Evolutionary conservation across 805 yeast genomes (phyloP).

Genomic region (Cyberlindnera xylosilytica): DNA sequence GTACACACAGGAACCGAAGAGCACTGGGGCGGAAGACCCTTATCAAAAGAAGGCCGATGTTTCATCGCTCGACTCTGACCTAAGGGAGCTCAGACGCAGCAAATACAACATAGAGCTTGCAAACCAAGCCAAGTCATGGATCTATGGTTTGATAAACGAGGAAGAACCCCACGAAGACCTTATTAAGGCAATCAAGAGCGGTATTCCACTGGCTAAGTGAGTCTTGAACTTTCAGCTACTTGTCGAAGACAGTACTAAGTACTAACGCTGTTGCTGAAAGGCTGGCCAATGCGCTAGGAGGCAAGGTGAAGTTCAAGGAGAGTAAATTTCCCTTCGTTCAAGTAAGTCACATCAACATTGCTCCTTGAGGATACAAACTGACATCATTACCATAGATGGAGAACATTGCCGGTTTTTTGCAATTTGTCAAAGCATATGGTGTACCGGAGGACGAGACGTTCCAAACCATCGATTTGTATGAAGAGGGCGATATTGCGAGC

Average conservation of each 20-base stretch:
- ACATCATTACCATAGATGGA: conserved; percentile 58
- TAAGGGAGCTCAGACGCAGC: conserved; percentile 43
- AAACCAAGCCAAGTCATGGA: conserved; percentile 51
- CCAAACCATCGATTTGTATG: conserved; percentile 74
- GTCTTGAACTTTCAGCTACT: too few relatives aligned
- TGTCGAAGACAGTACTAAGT: too few relatives aligned
- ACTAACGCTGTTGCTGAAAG: background rate
- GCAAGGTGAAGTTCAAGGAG: conserved; percentile 46
- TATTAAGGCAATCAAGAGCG: conserved; percentile 57
- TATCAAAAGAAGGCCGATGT: conserved; percentile 36
- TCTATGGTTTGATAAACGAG: conserved; percentile 38
- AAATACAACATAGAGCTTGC: conserved; percentile 46
- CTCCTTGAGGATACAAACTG: background rate
- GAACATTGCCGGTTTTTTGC: conserved; percentile 69
- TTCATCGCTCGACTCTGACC: conserved; percentile 64
- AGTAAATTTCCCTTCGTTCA: conserved; percentile 71
- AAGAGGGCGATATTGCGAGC: conserved; percentile 71
- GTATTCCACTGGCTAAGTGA: conserved; percentile 47
- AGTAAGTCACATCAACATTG: too few relatives aligned
- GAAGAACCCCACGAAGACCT: conserved; percentile 41
- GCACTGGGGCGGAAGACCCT: conserved; percentile 16
- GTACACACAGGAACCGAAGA: background rate
- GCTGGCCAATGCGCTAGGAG: conserved; percentile 40
- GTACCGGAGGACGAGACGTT: conserved; percentile 80
- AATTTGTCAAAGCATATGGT: conserved; percentile 59